Percentiles rank a stretch among this genome's conserved stretches.
These are phyloP conservation scores for Cerrena zonata DNA, from an alignment of 1,284 basidiomycete genomes.

Conservation along the genomic window DNA sequence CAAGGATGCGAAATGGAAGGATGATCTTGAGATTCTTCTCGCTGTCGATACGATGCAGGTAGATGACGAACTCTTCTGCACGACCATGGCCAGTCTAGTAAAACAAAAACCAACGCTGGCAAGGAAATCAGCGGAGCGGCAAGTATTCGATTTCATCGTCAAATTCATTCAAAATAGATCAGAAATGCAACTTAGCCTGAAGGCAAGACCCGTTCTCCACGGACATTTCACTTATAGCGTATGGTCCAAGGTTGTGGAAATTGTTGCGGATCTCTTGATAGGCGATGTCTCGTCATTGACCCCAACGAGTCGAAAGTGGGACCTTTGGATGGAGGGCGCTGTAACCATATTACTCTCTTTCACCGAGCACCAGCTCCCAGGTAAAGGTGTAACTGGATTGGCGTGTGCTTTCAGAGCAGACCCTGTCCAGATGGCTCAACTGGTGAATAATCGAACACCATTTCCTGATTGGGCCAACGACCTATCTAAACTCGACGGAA, in stretches of 20 bases:
- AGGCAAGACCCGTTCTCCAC: not conserved
- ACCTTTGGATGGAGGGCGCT: not conserved
- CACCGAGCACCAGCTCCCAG: not conserved
- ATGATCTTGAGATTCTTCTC: slow-evolving; percentile 1
- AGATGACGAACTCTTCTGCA: slow-evolving; percentile 1
- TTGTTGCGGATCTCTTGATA: not conserved
- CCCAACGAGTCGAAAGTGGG: too few species aligned
- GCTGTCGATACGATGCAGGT: slow-evolving; percentile 1
- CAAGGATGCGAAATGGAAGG: not conserved
- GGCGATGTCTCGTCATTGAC: not conserved
- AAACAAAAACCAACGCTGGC: not conserved
- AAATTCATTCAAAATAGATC: not conserved
- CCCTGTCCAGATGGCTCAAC: not conserved
- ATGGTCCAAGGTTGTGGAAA: not conserved
- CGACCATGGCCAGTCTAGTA: not conserved
- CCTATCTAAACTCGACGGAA: not conserved
- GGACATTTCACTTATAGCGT: not conserved
- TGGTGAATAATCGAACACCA: not conserved
- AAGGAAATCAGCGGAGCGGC: not conserved
- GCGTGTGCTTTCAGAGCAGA: not conserved
- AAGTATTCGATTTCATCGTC: not conserved
- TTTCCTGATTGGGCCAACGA: not conserved
- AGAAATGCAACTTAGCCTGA: not conserved
- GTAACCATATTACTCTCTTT: not conserved
- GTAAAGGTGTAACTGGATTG: not conserved